Evolutionary conservation across 2,329 filamentous ascomycete genomes (phyloP).

Genomic region (Didymella keratinophila): DNA sequence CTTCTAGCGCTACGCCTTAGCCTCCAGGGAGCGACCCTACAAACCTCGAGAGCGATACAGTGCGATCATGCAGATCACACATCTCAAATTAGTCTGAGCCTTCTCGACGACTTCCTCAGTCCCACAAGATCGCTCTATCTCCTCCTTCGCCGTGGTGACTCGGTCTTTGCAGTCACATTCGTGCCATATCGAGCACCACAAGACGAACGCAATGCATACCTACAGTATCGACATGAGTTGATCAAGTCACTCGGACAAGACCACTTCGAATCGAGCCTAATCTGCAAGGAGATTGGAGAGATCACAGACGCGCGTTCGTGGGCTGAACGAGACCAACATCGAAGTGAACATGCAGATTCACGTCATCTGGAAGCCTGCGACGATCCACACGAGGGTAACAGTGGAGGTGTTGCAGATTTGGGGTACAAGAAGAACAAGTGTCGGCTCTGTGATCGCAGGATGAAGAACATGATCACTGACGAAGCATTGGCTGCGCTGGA

Average conservation of each 20-base stretch:
- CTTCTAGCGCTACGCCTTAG: conserved; percentile 23
- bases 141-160: conserved; percentile 26
- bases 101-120: conserved; percentile 27
- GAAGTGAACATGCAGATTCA: background rate
- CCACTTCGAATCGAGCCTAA: conserved; percentile 29
- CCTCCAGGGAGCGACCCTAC: conserved; percentile 6
- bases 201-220: conserved; percentile 16
- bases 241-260: conserved; percentile 25
- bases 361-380: background rate
- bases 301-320: conserved; percentile 38
- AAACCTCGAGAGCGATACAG: conserved; percentile 14
- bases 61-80: conserved; percentile 1
- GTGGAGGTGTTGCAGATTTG: conserved; percentile 16
- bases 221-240: conserved; percentile 24
- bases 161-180: conserved; percentile 33
- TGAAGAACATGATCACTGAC: conserved; percentile 40
- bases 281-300: conserved; percentile 41
- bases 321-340: conserved; percentile 29
- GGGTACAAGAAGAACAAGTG: conserved; percentile 40
- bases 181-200: conserved; percentile 31
- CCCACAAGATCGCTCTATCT: conserved; percentile 30
- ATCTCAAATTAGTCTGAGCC: conserved; percentile 28
- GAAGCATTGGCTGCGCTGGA: conserved; percentile 29
- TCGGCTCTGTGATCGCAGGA: conserved; percentile 42
- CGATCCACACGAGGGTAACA: background rate